Evolutionary conservation across 2,329 filamentous ascomycete genomes (phyloP).

Genomic region (Colletotrichum sp.): DNA sequence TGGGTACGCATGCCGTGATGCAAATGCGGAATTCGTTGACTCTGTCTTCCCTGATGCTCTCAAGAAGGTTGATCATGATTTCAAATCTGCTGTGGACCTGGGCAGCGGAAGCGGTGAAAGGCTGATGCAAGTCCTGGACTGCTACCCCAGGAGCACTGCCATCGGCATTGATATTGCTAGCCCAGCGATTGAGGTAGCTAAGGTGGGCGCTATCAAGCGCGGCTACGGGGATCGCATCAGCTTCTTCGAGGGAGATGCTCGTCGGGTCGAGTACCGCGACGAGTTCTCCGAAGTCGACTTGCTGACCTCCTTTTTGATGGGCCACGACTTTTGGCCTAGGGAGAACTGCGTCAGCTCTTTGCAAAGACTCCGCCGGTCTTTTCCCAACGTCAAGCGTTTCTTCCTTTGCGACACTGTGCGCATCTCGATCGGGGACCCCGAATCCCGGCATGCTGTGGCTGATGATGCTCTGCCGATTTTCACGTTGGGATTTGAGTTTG

Average conservation of each 20-base stretch:
- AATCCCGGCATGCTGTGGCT: background rate
- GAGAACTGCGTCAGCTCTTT: slow-evolving; percentile 3
- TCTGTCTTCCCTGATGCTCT: background rate
- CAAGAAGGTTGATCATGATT: slow-evolving; percentile 1
- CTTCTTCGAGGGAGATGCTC: slow-evolving; percentile 6
- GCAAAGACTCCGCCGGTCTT: background rate
- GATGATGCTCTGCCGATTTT: slow-evolving; percentile 17
- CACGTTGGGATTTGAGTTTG: slow-evolving; percentile 19
- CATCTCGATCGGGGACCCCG: background rate
- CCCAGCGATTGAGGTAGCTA: slow-evolving; percentile 11
- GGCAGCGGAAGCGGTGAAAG: slow-evolving; percentile 21
- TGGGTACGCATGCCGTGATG: slow-evolving; percentile 4
- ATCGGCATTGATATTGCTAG: slow-evolving; percentile 21
- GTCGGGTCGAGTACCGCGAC: background rate
- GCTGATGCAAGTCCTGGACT: slow-evolving; percentile 17
- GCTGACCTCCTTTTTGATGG: slow-evolving; percentile 23
- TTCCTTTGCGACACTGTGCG: background rate
- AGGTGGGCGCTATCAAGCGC: background rate
- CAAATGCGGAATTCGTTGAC: background rate
- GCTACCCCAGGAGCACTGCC: slow-evolving; percentile 3
- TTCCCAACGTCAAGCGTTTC: background rate
- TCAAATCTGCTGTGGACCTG: slow-evolving; percentile 17
- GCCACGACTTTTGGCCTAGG: slow-evolving; percentile 23
- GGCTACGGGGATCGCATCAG: background rate
- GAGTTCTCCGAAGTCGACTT: slow-evolving; percentile 21